Percentiles rank a stretch among this genome's conserved stretches.
Conservation (phyloP, 345 rosid genomes). For the Dimocarpus longan region DNA sequence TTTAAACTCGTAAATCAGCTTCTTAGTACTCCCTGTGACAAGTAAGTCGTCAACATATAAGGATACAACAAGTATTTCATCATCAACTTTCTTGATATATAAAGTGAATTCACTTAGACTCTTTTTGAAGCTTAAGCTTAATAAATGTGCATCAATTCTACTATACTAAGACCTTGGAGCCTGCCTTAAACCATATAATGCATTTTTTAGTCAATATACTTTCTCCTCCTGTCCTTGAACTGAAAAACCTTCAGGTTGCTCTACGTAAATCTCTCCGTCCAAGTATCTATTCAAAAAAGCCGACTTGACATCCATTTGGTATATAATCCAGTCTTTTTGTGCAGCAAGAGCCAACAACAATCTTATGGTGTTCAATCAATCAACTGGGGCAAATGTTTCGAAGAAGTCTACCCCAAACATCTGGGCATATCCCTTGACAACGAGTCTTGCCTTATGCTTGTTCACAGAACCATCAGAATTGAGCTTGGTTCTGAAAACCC, state of each 20-base stretch:
- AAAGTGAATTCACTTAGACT: not conserved
- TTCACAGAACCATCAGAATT: too few relatives aligned
- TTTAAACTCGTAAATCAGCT: too few relatives aligned
- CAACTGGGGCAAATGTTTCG: not conserved
- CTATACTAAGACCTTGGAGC: constrained; percentile 19
- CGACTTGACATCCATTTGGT: not conserved
- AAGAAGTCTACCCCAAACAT: not conserved
- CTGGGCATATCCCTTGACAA: not conserved
- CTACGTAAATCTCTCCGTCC: not conserved
- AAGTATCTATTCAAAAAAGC: not conserved
- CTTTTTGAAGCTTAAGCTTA: too few relatives aligned
- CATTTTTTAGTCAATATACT: not conserved
- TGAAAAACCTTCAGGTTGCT: not conserved
- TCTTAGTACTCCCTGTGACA: not conserved
- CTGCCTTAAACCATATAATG: not conserved
- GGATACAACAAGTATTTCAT: not conserved
- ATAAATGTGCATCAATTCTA: not conserved
- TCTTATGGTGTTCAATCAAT: not conserved
- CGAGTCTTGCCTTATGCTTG: not conserved
- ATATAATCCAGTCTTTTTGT: not conserved
- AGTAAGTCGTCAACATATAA: not conserved
- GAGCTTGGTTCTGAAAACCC: not conserved
- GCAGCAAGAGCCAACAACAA: not conserved
- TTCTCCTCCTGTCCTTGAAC: not conserved
- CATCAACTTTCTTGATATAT: not conserved